A percentile compares a stretch with the other conserved stretches of the same genome.
Evolutionary conservation across 148 eudicot species (phyloP).

Genomic region (Arctostaphylos glauca): DNA sequence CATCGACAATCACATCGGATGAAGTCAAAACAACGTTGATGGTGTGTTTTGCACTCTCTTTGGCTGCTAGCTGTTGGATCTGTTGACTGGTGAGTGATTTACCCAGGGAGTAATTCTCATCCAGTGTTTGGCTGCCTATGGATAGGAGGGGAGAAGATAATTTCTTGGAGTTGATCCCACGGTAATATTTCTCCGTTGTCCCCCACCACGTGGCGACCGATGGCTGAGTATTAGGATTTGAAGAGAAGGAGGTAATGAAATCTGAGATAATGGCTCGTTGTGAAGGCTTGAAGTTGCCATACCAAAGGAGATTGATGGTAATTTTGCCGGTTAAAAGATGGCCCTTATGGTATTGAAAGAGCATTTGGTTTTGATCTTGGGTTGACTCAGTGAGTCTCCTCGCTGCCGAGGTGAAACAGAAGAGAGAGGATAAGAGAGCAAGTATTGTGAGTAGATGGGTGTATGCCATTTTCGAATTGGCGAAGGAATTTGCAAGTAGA

Average conservation of each 20-base stretch:
- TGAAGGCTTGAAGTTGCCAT: constrained; percentile 39
- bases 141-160: constrained; percentile 17
- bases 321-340: constrained; percentile 30
- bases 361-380: neutral
- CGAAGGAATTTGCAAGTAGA: no score
- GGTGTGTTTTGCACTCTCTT: constrained; percentile 14
- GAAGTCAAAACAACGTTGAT: constrained; percentile 38
- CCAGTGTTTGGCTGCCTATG: constrained; percentile 24
- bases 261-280: constrained; percentile 39
- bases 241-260: constrained; percentile 34
- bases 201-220: constrained; percentile 35
- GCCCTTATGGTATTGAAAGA: constrained; percentile 42
- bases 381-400: neutral
- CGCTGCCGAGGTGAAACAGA: neutral
- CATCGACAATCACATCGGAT: constrained; percentile 32
- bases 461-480: no score
- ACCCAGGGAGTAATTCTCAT: constrained; percentile 30
- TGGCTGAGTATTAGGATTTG: constrained; percentile 13
- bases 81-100: constrained; percentile 30
- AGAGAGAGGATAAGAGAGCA: neutral
- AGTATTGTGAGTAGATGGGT: no score
- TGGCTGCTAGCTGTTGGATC: constrained; percentile 23
- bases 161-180: neutral
- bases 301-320: constrained; percentile 41
- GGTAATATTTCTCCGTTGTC: constrained; percentile 23